These are phyloP conservation scores for Crucibulum laeve DNA, from an alignment of 768 basidiomycete genomes.

Conservation along the genomic window DNA sequence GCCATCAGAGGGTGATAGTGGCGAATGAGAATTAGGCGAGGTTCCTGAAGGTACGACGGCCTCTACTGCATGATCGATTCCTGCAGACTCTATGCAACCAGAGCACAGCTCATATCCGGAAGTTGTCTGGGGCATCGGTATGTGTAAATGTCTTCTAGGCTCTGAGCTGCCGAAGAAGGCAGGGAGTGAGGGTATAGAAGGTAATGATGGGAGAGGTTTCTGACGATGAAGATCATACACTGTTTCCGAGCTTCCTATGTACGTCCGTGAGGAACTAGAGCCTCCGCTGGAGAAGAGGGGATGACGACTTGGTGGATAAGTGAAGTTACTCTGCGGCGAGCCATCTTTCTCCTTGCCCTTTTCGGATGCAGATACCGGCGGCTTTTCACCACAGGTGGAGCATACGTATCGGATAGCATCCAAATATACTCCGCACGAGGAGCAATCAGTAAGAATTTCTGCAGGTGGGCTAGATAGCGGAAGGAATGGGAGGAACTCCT, in stretches of 20 bases:
- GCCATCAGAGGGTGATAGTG: conserved; percentile 53
- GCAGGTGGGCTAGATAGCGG: conserved; percentile 46
- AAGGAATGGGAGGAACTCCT: conserved; percentile 50
- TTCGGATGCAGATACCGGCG: conserved; percentile 30
- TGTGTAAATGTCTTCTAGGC: conserved; percentile 9
- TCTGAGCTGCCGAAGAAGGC: conserved; percentile 16
- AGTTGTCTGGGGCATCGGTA: conserved; percentile 13
- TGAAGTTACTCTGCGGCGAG: conserved; percentile 21
- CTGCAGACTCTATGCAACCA: conserved; percentile 71
- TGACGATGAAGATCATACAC: conserved; percentile 21
- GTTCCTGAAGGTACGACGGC: conserved; percentile 45
- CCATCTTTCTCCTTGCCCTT: conserved; percentile 51
- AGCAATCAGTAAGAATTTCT: conserved; percentile 73
- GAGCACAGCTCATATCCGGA: conserved; percentile 83
- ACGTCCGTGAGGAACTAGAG: conserved; percentile 34
- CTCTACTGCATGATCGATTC: conserved; percentile 74
- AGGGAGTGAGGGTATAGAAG: conserved; percentile 14
- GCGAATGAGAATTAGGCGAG: conserved; percentile 35
- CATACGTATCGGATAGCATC: conserved; percentile 91
- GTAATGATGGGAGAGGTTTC: conserved; percentile 45
- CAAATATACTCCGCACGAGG: conserved; percentile 69
- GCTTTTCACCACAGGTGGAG: conserved; percentile 79
- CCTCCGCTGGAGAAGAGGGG: conserved; percentile 21
- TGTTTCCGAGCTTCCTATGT: conserved; percentile 25
- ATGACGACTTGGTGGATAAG: conserved; percentile 22